Evolutionary conservation across 331 rosid species (phyloP).

Genomic region (Rhamnella rubrinervis): DNA sequence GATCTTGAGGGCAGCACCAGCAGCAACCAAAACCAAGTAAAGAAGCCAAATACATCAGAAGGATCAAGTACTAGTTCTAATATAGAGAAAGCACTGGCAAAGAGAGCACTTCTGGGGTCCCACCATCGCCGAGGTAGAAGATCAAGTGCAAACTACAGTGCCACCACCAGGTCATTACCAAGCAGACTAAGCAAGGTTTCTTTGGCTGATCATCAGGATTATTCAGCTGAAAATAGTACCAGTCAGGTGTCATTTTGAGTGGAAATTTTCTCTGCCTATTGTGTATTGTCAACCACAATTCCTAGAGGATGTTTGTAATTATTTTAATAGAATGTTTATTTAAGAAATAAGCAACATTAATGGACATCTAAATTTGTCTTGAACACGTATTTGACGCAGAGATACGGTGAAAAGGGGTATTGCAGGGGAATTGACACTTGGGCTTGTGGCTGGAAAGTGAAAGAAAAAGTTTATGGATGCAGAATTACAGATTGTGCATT

Average conservation of each 20-base stretch:
- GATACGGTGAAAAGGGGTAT: not conserved
- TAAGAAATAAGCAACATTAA: not conserved
- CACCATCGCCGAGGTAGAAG: conserved; percentile 43
- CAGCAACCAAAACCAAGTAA: conserved; percentile 46
- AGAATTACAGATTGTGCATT: not conserved
- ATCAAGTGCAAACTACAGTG: conserved; percentile 26
- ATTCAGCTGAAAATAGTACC: conserved; percentile 40
- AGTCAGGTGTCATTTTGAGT: conserved; percentile 1
- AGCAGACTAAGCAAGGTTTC: conserved; percentile 75
- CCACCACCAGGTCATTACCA: conserved; percentile 40
- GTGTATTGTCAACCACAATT: too few relatives aligned
- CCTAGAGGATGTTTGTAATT: too few relatives aligned
- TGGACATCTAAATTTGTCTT: not conserved
- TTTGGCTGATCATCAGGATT: conserved; percentile 37
- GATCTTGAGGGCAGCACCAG: conserved; percentile 25
- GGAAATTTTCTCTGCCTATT: too few relatives aligned
- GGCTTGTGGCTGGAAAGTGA: not conserved
- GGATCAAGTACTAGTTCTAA: conserved; percentile 24
- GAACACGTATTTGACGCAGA: conserved; percentile 14
- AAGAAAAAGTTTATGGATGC: not conserved
- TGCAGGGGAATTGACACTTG: conserved; percentile 14
- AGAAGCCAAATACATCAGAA: conserved; percentile 29
- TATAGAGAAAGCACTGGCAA: conserved; percentile 51
- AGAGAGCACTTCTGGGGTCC: conserved; percentile 52
- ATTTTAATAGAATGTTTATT: not conserved